Percentiles rank a stretch among this genome's conserved stretches.
These are phyloP conservation scores for Penicillium manginii DNA, from an alignment of 495 filamentous ascomycete species.

Conservation along the genomic window DNA sequence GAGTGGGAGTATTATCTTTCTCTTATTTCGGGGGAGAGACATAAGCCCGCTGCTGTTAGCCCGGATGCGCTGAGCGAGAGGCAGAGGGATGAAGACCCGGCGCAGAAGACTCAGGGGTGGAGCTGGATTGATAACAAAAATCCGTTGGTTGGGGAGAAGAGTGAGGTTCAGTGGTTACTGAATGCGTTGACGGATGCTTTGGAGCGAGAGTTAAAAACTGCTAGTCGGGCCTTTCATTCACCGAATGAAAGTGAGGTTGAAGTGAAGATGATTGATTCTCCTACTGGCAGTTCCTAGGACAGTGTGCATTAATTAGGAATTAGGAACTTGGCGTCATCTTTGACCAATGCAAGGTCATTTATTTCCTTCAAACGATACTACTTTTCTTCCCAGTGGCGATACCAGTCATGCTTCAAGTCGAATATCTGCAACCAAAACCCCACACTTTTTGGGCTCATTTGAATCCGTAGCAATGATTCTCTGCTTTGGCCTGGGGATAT, in stretches of 20 bases:
- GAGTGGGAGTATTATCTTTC: slow-evolving; percentile 84
- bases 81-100: slow-evolving; percentile 20
- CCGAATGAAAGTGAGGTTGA: slow-evolving; percentile 4
- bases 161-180: slow-evolving; percentile 82
- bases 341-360: background rate
- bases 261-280: background rate
- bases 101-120: slow-evolving; percentile 48
- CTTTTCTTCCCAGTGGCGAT: background rate
- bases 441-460: too few species aligned
- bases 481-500: too few species aligned
- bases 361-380: background rate
- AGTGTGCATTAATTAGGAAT: too few species aligned
- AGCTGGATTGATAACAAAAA: slow-evolving; percentile 76
- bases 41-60: slow-evolving; percentile 22
- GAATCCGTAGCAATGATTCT: too few species aligned
- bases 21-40: slow-evolving; percentile 70
- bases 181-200: slow-evolving; percentile 61
- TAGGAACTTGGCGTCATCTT: too few species aligned
- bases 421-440: too few species aligned
- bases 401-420: too few species aligned
- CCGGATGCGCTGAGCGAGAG: slow-evolving; percentile 21
- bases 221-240: slow-evolving; percentile 27
- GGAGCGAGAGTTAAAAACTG: slow-evolving; percentile 52
- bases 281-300: background rate
- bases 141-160: slow-evolving; percentile 72